Evolutionary conservation across 352 stramenopile species (phyloP).

Genomic region (Blastocystis hominis): DNA sequence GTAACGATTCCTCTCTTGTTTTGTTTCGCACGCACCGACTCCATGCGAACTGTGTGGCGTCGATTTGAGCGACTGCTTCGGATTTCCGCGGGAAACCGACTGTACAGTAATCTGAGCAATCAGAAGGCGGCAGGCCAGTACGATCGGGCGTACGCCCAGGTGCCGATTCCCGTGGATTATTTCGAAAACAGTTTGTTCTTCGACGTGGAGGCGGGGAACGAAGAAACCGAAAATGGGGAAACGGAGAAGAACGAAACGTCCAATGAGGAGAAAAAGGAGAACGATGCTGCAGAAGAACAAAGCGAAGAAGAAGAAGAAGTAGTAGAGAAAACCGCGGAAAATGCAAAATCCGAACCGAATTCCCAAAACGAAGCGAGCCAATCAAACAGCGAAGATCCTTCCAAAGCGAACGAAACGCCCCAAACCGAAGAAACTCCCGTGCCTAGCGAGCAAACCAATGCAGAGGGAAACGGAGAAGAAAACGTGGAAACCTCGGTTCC

Average conservation of each 20-base stretch:
- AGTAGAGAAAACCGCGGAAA: not conserved
- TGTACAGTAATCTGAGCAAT: not conserved
- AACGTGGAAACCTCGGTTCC: not conserved
- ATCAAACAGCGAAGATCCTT: not conserved
- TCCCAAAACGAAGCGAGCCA: no score
- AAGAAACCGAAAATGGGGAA: not conserved
- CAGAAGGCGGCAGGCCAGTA: not conserved
- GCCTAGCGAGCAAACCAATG: not conserved
- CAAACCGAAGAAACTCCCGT: not conserved
- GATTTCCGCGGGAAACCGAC: not conserved
- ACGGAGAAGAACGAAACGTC: not conserved
- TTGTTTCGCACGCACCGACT: not conserved
- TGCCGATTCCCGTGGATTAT: not conserved
- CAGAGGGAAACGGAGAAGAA: not conserved
- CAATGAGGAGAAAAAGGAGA: not conserved
- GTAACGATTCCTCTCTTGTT: not conserved
- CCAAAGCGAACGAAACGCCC: not conserved
- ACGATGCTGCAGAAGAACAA: not conserved
- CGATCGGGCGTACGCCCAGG: not conserved
- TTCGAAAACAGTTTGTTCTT: slow-evolving; percentile 35
- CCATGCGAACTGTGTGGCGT: not conserved
- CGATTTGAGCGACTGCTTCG: not conserved
- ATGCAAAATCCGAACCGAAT: no score
- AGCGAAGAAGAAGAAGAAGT: not conserved
- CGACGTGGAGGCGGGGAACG: not conserved